Conservation (phyloP, 805 yeast species). For the Candida succiphila region DNA sequence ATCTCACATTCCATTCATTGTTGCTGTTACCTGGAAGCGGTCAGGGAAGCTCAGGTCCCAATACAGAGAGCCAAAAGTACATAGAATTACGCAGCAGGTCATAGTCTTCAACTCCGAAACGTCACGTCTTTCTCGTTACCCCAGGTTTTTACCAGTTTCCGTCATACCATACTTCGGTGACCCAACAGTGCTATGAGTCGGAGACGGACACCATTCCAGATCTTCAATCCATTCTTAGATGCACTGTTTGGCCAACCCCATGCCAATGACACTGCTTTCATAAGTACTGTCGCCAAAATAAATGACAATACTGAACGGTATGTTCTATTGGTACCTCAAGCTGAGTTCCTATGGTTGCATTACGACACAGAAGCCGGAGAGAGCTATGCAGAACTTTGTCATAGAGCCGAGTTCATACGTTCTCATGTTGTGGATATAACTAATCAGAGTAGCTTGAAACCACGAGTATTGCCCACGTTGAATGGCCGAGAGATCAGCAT, state of each 20-base stretch:
- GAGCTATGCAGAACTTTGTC: constrained; percentile 42
- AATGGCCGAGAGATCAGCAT: constrained; percentile 47
- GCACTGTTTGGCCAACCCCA: constrained; percentile 57
- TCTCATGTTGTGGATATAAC: constrained; percentile 46
- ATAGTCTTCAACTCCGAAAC: no score
- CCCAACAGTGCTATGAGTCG: no score
- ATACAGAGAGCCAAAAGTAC: no score
- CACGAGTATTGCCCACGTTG: constrained; percentile 34
- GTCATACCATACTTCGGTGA: no score
- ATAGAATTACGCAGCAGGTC: no score
- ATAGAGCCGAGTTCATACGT: constrained; percentile 47
- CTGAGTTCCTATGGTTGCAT: constrained; percentile 31
- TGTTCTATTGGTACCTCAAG: constrained; percentile 56
- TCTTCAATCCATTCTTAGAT: constrained; percentile 56
- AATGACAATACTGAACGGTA: constrained; percentile 37
- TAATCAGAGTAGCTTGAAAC: constrained; percentile 16
- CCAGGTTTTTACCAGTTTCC: no score
- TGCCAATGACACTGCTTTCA: constrained; percentile 34
- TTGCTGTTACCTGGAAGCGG: no score
- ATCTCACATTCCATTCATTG: no score
- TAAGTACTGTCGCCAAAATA: constrained; percentile 34
- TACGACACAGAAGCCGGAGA: constrained; percentile 27
- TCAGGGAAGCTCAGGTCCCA: no score
- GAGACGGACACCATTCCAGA: no score
- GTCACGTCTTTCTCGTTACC: no score